Evolutionary conservation across 2,329 filamentous ascomycete genomes (phyloP).

Genomic region (Colletotrichum sp.): DNA sequence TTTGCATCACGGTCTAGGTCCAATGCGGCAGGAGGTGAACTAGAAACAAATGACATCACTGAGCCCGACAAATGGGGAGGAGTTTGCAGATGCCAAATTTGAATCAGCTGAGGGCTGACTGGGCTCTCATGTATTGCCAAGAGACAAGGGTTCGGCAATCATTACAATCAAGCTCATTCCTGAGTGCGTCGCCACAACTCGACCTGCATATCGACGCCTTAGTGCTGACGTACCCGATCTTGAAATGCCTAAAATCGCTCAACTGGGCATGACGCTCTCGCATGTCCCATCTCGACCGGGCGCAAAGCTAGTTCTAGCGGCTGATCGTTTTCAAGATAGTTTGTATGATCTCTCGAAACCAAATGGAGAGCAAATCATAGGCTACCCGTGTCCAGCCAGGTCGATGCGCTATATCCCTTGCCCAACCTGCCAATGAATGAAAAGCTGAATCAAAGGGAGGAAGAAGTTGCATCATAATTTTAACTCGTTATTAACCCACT

Average conservation of each 20-base stretch:
- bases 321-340: neutral
- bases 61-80: neutral
- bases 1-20: neutral
- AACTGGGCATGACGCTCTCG: neutral
- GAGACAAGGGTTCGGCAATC: neutral
- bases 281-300: neutral
- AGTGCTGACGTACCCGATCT: neutral
- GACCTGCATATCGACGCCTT: neutral
- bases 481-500: too few relatives aligned
- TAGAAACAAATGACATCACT: neutral
- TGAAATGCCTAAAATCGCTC: rapidly evolving
- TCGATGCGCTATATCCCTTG: too few relatives aligned
- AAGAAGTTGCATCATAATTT: rapidly evolving
- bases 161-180: neutral
- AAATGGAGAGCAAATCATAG: too few relatives aligned
- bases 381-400: too few relatives aligned
- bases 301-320: neutral
- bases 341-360: too few relatives aligned
- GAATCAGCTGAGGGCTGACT: rapidly evolving
- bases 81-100: rapidly evolving
- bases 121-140: rapidly evolving
- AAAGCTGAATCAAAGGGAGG: rapidly evolving
- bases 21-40: rapidly evolving
- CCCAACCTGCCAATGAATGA: too few relatives aligned
- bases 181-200: neutral